Conservation (phyloP, 2,329 filamentous ascomycete genomes). For the Arthrobotrys conoides region DNA sequence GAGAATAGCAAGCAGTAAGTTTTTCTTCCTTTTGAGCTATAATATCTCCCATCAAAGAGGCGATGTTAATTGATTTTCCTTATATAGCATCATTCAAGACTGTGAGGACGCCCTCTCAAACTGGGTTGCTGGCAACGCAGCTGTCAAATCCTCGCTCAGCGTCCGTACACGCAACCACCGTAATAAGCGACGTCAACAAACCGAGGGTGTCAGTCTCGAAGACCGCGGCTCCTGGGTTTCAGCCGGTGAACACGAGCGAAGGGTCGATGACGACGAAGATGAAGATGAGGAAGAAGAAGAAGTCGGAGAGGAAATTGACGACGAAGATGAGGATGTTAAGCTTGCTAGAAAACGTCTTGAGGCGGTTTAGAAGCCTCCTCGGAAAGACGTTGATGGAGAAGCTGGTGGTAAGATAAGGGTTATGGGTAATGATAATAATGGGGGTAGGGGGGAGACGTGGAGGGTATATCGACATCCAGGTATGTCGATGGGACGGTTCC, state of each 20-base stretch:
- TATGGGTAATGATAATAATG: conserved; percentile 32
- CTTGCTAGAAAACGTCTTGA: conserved; percentile 48
- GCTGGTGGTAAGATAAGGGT: neutral
- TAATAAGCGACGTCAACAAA: conserved; percentile 62
- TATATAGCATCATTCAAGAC: conserved; percentile 88
- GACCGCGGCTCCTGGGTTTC: conserved; percentile 56
- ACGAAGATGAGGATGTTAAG: conserved; percentile 56
- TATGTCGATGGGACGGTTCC: conserved; percentile 26
- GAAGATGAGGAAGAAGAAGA: conserved; percentile 47
- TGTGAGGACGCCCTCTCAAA: conserved; percentile 97
- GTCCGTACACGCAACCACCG: conserved; percentile 81
- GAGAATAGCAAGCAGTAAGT: conserved; percentile 89
- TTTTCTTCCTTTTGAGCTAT: neutral
- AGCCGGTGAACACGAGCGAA: conserved; percentile 54
- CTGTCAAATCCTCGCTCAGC: conserved; percentile 88
- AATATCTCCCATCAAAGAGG: conserved; percentile 60
- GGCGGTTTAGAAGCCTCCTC: conserved; percentile 35
- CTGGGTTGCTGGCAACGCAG: conserved; percentile 92
- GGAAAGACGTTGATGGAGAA: neutral
- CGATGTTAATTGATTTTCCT: neutral
- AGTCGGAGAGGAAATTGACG: conserved; percentile 41
- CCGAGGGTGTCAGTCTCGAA: conserved; percentile 55
- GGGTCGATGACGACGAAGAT: conserved; percentile 42
- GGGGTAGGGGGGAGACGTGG: neutral
- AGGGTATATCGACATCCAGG: conserved; percentile 22